These are phyloP conservation scores for Actinomucor elegans DNA, from an alignment of 371 early-diverging fungal species.

Conservation along the genomic window DNA sequence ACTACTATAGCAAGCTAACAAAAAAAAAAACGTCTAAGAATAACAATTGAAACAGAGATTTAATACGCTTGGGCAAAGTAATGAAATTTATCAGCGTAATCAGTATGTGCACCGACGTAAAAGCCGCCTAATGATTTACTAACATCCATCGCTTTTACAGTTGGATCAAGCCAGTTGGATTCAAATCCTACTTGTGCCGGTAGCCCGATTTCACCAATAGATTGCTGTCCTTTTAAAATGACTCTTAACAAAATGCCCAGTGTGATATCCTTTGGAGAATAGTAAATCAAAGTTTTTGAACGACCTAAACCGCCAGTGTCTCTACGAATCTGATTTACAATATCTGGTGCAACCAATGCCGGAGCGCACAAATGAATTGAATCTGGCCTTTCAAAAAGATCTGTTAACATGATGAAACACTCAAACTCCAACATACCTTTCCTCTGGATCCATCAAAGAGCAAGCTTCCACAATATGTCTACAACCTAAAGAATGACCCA, in stretches of 20 bases:
- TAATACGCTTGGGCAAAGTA: conserved; percentile 29
- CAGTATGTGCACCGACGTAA: conserved; percentile 46
- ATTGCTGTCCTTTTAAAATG: conserved; percentile 36
- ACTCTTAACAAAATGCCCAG: conserved; percentile 41
- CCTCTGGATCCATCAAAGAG: conserved; percentile 29
- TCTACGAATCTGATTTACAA: conserved; percentile 24
- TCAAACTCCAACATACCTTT: no score
- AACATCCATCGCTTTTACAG: conserved; percentile 34
- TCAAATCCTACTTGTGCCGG: conserved; percentile 11
- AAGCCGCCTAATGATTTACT: conserved; percentile 40
- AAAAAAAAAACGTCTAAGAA: neutral
- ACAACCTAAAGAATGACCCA: conserved; percentile 51
- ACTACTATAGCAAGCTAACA: neutral
- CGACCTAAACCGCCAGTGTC: conserved; percentile 34
- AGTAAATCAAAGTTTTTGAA: conserved; percentile 36
- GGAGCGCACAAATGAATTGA: conserved; percentile 51
- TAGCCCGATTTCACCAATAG: conserved; percentile 47
- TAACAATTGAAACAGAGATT: neutral
- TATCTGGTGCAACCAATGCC: conserved; percentile 37
- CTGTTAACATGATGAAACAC: neutral
- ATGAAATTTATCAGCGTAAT: conserved; percentile 48
- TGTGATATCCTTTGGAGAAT: conserved; percentile 44
- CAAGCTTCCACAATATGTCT: conserved; percentile 52
- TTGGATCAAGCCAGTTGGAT: conserved; percentile 25
- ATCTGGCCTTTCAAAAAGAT: conserved; percentile 33